Evolutionary conservation across 148 eudicot species (phyloP), one percentile per base, ranked within the genome.

Genomic region (Cornus kousa): DNA sequence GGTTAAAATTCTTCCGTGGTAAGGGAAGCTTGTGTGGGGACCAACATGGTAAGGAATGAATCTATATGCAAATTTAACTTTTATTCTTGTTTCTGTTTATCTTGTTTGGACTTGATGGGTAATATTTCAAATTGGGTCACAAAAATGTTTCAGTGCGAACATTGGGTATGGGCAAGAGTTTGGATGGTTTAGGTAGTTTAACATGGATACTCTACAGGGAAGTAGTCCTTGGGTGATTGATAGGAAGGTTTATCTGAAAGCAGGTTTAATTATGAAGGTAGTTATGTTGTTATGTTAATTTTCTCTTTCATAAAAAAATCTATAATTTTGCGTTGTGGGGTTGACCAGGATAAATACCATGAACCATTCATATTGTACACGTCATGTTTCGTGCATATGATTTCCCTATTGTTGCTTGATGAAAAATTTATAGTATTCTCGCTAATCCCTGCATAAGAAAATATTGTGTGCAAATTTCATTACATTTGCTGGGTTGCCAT

Each of bases 41-140:
- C 62, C 14, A 62, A 31, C 17, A 81, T 75, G 83, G 83, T 81
- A 75, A 28, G 70, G 66, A 8, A 10, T 40, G 39, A 20, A n/a
- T 0, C 39, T 48, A 33, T 8, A 6, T 8, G 8, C 62, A 4
- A 6, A 28, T 28, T 28, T 28, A 28, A 28, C 28, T 28, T 28
- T 28, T 28, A 28, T 28, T 28, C 28, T 28, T 28, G 28, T 28
- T 28, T 28, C 28, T 43, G 37, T 24, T 16, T 23, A 31, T 67
- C 22, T 39, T 80, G 22, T 69, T 68, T 28, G 37, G 22, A 65
- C 23, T 74, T 23, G 9, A 31, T 80, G 68, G 46, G 74, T 55
- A 17, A 59, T 46, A 35, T 50, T 74, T 55, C 53, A 67, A 74
- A 74, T 5, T 20, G 17, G 24, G 20, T 24, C 3, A 12, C 7